Conservation (phyloP, 2,329 filamentous ascomycete species). For the Colletotrichum siamense region DNA sequence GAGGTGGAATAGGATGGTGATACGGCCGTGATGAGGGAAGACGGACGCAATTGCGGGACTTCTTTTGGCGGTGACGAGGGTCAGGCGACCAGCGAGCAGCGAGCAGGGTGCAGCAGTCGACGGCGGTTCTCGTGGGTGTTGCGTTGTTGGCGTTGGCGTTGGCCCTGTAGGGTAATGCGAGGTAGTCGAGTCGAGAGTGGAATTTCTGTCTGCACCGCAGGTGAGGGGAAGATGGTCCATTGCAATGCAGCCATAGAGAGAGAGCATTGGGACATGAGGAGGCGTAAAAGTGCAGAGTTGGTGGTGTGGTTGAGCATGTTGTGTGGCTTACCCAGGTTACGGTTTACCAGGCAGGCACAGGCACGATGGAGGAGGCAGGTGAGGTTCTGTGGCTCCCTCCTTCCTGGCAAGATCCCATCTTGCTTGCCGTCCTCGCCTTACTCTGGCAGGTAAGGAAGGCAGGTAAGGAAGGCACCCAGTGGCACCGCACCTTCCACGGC, state of each 20-base stretch:
- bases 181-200: background rate
- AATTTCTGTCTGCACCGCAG: background rate
- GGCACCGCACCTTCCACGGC: background rate
- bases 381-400: background rate
- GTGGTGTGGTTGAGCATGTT: background rate
- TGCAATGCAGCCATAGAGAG: background rate
- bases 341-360: background rate
- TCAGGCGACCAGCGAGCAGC: background rate
- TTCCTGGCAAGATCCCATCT: background rate
- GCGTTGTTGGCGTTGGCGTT: background rate
- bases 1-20: background rate
- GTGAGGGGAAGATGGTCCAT: background rate
- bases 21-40: conserved; percentile 5
- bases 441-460: background rate
- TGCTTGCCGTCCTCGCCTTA: background rate
- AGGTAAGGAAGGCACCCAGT: background rate
- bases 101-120: background rate
- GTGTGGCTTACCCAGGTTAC: background rate
- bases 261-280: background rate
- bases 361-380: no score
- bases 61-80: background rate
- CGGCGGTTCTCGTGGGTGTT: background rate
- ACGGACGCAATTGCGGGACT: background rate
- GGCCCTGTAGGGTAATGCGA: background rate
- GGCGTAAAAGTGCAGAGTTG: background rate